A percentile compares a stretch with the other conserved stretches of the same genome.
These are phyloP conservation scores for Lojkania enalia DNA, from an alignment of 2,329 filamentous ascomycete genomes.

Conservation along the genomic window DNA sequence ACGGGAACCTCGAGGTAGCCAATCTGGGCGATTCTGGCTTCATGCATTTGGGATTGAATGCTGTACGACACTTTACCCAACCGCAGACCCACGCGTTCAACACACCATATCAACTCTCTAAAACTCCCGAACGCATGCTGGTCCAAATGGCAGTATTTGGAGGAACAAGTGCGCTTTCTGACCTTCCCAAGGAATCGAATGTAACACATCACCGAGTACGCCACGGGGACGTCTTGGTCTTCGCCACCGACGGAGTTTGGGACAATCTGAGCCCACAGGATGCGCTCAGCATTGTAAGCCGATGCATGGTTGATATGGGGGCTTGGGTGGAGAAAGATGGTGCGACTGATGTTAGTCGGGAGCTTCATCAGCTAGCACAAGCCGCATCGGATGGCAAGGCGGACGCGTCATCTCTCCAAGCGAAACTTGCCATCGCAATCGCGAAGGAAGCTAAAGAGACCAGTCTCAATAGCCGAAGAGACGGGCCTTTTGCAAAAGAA, in stretches of 20 bases:
- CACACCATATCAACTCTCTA: conserved; percentile 90
- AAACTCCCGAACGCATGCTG: conserved; percentile 79
- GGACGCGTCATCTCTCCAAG: conserved; percentile 67
- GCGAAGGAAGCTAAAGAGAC: conserved; percentile 81
- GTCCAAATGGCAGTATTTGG: conserved; percentile 83
- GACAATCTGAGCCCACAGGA: conserved; percentile 95
- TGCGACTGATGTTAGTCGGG: conserved; percentile 58
- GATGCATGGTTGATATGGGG: conserved; percentile 71
- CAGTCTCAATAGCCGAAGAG: conserved; percentile 76
- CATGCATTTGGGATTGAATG: conserved; percentile 81
- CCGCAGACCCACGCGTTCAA: conserved; percentile 98
- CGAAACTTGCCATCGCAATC: conserved; percentile 76
- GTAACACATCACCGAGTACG: conserved; percentile 75
- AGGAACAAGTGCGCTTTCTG: conserved; percentile 67
- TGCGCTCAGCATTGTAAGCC: conserved; percentile 76
- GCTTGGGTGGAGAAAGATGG: conserved; percentile 69
- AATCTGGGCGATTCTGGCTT: conserved; percentile 97
- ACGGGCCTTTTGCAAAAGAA: conserved; percentile 94
- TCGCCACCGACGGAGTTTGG: conserved; percentile 94
- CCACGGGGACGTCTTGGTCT: conserved; percentile 90
- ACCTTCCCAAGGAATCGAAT: conserved; percentile 82
- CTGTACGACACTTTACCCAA: conserved; percentile 78
- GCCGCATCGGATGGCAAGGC: conserved; percentile 49
- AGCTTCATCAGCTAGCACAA: conserved; percentile 59
- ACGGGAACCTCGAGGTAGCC: conserved; percentile 81